Percentiles rank a stretch among this genome's conserved stretches.
phyloP scores from a whole-genome alignment of 768 basidiomycete genomes.

The Hebeloma cylindrosporum region DNA sequence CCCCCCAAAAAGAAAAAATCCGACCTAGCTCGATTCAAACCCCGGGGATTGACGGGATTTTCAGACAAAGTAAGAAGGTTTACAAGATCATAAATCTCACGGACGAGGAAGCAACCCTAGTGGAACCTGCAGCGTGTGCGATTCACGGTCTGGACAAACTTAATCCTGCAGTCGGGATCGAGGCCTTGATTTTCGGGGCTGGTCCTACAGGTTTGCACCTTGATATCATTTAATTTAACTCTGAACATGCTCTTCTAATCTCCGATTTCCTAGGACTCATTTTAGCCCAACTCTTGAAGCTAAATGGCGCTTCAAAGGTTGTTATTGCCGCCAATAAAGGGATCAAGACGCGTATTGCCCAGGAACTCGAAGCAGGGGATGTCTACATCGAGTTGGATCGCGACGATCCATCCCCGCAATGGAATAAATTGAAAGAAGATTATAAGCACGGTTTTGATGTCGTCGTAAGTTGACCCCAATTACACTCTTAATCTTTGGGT shows the following conservation, averaged over 20 bases:
- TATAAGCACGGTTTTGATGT: slow-evolving; percentile 88
- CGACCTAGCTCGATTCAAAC: too few species aligned
- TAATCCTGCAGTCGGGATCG: slow-evolving; percentile 75
- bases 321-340: slow-evolving; percentile 89
- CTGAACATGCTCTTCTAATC: slow-evolving; percentile 3
- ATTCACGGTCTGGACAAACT: slow-evolving; percentile 92
- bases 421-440: slow-evolving; percentile 73
- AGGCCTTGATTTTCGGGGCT: slow-evolving; percentile 82
- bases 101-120: slow-evolving; percentile 84
- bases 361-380: slow-evolving; percentile 73
- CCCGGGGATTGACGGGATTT: slow-evolving; percentile 13
- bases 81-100: slow-evolving; percentile 88
- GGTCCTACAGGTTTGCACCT: slow-evolving; percentile 65
- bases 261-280: slow-evolving; percentile 51
- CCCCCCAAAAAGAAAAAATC: slow-evolving; percentile 5
- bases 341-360: slow-evolving; percentile 84
- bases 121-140: slow-evolving; percentile 90
- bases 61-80: slow-evolving; percentile 59
- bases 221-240: slow-evolving; percentile 23
- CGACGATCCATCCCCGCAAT: slow-evolving; percentile 69
- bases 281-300: slow-evolving; percentile 80
- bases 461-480: slow-evolving; percentile 41
- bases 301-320: slow-evolving; percentile 80
- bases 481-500: slow-evolving; percentile 6
- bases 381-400: slow-evolving; percentile 85